Conservation (phyloP, 2,329 filamentous ascomycete genomes). For the Aulographum hederae region DNA sequence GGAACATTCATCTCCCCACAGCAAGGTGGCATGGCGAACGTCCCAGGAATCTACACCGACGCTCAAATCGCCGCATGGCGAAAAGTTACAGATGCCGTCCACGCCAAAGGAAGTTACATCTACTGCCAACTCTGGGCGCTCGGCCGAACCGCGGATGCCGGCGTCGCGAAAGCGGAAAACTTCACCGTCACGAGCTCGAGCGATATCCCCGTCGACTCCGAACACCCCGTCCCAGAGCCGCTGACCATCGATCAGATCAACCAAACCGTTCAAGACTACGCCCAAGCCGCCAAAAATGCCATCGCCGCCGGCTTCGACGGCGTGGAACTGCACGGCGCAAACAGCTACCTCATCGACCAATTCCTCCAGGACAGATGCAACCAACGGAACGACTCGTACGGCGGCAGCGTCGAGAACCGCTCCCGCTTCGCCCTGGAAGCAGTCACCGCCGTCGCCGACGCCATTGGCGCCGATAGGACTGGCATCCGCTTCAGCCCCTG, state of each 20-base stretch:
- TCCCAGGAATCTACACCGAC: slow-evolving; percentile 38
- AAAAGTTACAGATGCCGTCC: slow-evolving; percentile 41
- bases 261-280: slow-evolving; percentile 19
- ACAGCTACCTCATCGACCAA: slow-evolving; percentile 28
- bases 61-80: slow-evolving; percentile 44
- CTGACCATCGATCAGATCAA: slow-evolving; percentile 22
- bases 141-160: slow-evolving; percentile 33
- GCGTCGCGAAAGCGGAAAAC: slow-evolving; percentile 16
- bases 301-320: slow-evolving; percentile 40
- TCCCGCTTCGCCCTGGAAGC: slow-evolving; percentile 34
- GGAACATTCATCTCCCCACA: slow-evolving; percentile 28
- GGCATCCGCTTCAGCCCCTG: slow-evolving; percentile 43
- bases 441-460: slow-evolving; percentile 28
- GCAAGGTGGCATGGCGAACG: slow-evolving; percentile 29
- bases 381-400: slow-evolving; percentile 30
- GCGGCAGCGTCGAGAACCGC: slow-evolving; percentile 30
- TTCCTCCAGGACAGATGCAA: slow-evolving; percentile 44
- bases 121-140: slow-evolving; percentile 44
- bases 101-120: slow-evolving; percentile 41
- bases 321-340: slow-evolving; percentile 31
- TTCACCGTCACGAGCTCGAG: slow-evolving; percentile 12
- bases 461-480: slow-evolving; percentile 33
- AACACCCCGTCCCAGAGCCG: slow-evolving; percentile 14
- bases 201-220: slow-evolving; percentile 16
- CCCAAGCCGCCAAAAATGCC: slow-evolving; percentile 24